Percentiles rank a stretch among this genome's conserved stretches.
These are phyloP conservation scores for Huntiella omanensis DNA, from an alignment of 2,329 filamentous ascomycete genomes.

Conservation along the genomic window DNA sequence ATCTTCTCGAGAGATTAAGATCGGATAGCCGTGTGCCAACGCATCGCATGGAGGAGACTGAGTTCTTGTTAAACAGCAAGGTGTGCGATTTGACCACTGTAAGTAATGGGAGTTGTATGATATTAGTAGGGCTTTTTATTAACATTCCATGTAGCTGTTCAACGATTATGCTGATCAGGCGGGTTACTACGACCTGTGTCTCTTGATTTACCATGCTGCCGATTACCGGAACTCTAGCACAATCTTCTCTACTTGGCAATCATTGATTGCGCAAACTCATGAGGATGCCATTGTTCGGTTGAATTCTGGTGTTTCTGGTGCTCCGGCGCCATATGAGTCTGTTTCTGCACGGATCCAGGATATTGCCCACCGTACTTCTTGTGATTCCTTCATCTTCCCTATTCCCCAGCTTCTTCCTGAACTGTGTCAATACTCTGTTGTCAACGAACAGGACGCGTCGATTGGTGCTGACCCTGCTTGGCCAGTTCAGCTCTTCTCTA, in stretches of 20 bases:
- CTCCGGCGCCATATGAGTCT: constrained; percentile 45
- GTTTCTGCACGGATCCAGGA: constrained; percentile 45
- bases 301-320: constrained; percentile 17
- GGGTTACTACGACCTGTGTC: constrained; percentile 80
- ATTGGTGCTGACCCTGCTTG: constrained; percentile 37
- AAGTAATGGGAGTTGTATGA: constrained; percentile 20
- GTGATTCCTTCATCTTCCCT: constrained; percentile 49
- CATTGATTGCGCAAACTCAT: constrained; percentile 57
- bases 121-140: constrained; percentile 7
- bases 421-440: constrained; percentile 42
- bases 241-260: constrained; percentile 69
- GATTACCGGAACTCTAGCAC: constrained; percentile 79
- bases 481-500: constrained; percentile 37
- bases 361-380: constrained; percentile 44
- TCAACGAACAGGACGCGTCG: constrained; percentile 37
- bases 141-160: constrained; percentile 44
- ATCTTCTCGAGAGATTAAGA: constrained; percentile 61
- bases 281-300: constrained; percentile 28
- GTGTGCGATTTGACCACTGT: constrained; percentile 62
- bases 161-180: constrained; percentile 82
- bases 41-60: constrained; percentile 44
- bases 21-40: constrained; percentile 50
- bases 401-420: constrained; percentile 41
- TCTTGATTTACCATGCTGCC: constrained; percentile 79
- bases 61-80: constrained; percentile 53